Conservation (phyloP, 106 monocot species). For the Dendrobium huoshanense region DNA sequence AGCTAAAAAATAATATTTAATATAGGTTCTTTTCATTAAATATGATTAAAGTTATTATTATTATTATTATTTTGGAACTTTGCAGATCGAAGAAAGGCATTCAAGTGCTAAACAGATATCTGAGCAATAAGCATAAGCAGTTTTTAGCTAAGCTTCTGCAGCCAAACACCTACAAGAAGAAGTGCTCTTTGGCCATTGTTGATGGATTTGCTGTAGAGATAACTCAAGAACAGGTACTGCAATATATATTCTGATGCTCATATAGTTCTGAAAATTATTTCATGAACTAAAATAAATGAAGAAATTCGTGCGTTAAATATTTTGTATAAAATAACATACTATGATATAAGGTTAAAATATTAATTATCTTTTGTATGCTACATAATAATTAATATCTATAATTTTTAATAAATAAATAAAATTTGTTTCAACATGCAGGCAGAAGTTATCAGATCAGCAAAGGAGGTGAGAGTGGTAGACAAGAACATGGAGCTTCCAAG, state of each 20-base stretch:
- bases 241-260: background rate
- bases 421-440: slow-evolving; percentile 14
- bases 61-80: background rate
- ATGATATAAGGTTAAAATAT: too few species aligned
- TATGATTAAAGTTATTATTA: background rate
- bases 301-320: background rate
- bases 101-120: slow-evolving; percentile 46
- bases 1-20: background rate
- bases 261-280: background rate
- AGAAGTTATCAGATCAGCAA: slow-evolving; percentile 21
- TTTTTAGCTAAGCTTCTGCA: slow-evolving; percentile 48
- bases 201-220: slow-evolving; percentile 87
- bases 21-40: too few species aligned
- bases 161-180: slow-evolving; percentile 66
- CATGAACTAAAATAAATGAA: background rate
- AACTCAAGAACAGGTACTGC: slow-evolving; percentile 53
- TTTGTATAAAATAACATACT: background rate
- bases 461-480: slow-evolving; percentile 69
- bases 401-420: background rate
- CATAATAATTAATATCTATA: too few species aligned
- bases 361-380: too few species aligned
- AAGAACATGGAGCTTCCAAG: slow-evolving; percentile 58
- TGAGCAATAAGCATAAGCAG: slow-evolving; percentile 69
- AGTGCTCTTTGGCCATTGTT: slow-evolving; percentile 64
- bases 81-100: slow-evolving; percentile 49